Conservation (phyloP, 148 eudicot genomes). For the Cornus kousa region DNA sequence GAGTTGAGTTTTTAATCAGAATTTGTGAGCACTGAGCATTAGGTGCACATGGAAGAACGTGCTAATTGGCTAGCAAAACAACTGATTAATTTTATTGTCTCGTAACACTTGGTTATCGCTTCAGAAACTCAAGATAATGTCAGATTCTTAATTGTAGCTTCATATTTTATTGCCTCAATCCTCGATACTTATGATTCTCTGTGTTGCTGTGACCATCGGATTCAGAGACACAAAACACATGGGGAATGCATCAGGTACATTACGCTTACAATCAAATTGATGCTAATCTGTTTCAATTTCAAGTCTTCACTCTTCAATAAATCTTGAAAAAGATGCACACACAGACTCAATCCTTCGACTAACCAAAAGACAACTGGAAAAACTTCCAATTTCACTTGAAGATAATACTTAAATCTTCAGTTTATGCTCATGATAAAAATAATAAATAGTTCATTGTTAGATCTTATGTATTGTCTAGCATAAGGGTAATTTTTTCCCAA, state of each 20-base stretch:
- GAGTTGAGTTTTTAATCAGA: not conserved
- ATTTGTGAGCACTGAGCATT: not conserved
- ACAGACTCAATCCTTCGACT: not conserved
- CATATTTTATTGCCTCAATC: no score
- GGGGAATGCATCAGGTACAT: conserved; percentile 73
- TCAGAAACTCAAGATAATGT: no score
- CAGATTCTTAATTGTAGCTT: no score
- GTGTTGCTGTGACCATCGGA: conserved; percentile 77
- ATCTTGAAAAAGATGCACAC: not conserved
- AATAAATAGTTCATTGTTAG: not conserved
- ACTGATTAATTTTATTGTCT: not conserved
- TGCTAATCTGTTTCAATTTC: not conserved
- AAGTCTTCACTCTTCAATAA: not conserved
- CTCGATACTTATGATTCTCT: conserved; percentile 65
- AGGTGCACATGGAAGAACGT: not conserved
- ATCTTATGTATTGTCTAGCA: not conserved
- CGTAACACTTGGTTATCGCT: no score
- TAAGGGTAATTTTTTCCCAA: not conserved
- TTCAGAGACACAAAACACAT: conserved; percentile 72
- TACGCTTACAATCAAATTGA: not conserved
- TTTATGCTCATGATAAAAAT: not conserved
- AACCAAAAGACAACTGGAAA: not conserved
- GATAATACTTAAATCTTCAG: not conserved
- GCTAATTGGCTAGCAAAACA: not conserved
- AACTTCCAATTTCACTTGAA: not conserved